These are phyloP conservation scores for Aureobasidium leucospermi DNA, from an alignment of 2,329 filamentous ascomycete genomes.

Conservation along the genomic window DNA sequence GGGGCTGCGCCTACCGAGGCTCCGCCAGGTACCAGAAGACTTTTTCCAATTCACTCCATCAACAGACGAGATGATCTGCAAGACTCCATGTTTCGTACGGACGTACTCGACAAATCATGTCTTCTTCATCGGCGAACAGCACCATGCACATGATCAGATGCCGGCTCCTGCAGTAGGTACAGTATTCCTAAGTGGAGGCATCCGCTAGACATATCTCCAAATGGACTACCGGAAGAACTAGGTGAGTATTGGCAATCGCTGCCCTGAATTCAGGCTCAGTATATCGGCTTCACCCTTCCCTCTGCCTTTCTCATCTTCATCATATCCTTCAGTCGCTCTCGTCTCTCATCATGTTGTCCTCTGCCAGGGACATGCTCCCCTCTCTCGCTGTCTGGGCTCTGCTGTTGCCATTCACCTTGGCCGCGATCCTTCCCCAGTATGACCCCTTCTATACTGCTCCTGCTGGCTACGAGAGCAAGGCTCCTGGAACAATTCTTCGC, in stretches of 20 bases:
- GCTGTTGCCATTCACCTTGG: background rate
- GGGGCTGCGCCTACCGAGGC: background rate
- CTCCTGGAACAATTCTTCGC: conserved; percentile 22
- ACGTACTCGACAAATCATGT: background rate
- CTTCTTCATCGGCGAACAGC: background rate
- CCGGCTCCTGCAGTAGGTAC: background rate
- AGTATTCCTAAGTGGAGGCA: too few species aligned
- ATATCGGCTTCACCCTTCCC: too few species aligned
- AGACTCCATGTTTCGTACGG: background rate
- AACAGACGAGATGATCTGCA: conserved; percentile 1
- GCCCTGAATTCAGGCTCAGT: too few species aligned
- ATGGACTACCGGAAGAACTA: background rate
- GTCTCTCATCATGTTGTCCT: background rate
- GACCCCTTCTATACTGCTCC: conserved; percentile 26
- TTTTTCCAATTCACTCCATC: background rate
- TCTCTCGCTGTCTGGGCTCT: background rate
- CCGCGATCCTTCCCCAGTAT: conserved; percentile 13
- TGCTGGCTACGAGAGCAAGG: conserved; percentile 18
- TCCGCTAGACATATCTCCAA: too few species aligned
- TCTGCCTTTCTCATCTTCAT: too few species aligned
- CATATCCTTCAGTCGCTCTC: background rate
- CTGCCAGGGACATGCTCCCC: background rate
- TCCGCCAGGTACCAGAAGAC: background rate
- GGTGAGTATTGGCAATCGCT: too few species aligned
- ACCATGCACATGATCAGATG: background rate